A percentile compares a stretch with the other conserved stretches of the same genome.
These are phyloP conservation scores for Thelonectria olida DNA, from an alignment of 2,329 filamentous ascomycete species.

Conservation along the genomic window DNA sequence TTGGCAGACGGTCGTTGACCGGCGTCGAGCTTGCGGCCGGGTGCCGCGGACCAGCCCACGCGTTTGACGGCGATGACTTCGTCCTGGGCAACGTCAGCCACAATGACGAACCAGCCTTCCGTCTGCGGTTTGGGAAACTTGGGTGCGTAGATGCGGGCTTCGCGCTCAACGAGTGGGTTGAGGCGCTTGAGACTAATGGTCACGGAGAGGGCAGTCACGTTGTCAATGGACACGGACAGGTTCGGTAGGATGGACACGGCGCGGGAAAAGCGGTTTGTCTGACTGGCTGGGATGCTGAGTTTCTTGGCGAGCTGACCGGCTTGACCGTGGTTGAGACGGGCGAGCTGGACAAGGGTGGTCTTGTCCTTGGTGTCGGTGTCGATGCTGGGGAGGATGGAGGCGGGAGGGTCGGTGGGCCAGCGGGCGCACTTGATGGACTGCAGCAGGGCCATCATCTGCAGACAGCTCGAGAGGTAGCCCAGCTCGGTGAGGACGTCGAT, in stretches of 20 bases:
- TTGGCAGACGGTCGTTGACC: slow-evolving; percentile 62
- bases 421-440: slow-evolving; percentile 92
- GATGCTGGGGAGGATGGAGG: slow-evolving; percentile 83
- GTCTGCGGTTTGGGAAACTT: slow-evolving; percentile 93
- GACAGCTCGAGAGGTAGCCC: slow-evolving; percentile 80
- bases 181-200: slow-evolving; percentile 71
- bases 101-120: slow-evolving; percentile 89
- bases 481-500: slow-evolving; percentile 94
- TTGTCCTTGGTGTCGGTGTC: slow-evolving; percentile 54
- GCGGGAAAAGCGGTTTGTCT: slow-evolving; percentile 61
- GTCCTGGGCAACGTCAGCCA: slow-evolving; percentile 72
- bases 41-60: slow-evolving; percentile 71
- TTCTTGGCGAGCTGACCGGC: slow-evolving; percentile 57
- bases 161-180: slow-evolving; percentile 71
- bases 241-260: slow-evolving; percentile 75
- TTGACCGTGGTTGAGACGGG: slow-evolving; percentile 47
- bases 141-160: slow-evolving; percentile 84
- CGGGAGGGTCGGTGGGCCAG: slow-evolving; percentile 85
- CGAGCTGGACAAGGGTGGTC: slow-evolving; percentile 54
- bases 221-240: slow-evolving; percentile 68
- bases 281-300: slow-evolving; percentile 58
- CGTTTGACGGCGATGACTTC: slow-evolving; percentile 89
- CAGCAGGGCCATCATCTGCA: slow-evolving; percentile 84
- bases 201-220: slow-evolving; percentile 70
- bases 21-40: slow-evolving; percentile 45